Percentiles rank a stretch among this genome's conserved stretches.
Conservation (phyloP, 2,329 filamentous ascomycete species). For the Ceratocystis lukuohia region DNA sequence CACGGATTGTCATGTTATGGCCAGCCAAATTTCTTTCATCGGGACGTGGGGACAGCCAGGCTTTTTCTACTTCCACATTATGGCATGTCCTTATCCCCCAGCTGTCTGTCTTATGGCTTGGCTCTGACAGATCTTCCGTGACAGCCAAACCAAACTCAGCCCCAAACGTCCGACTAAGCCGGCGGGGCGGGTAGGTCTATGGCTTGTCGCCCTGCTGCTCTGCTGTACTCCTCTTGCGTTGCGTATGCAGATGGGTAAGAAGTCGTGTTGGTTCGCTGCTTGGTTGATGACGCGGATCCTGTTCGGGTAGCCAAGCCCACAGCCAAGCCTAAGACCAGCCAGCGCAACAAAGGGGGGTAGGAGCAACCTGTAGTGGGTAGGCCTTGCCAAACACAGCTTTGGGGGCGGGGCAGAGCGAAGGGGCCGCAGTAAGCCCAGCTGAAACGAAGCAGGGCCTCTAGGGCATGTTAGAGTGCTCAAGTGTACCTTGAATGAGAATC, state of each 20-base stretch:
- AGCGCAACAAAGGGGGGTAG: background rate
- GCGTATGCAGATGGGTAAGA: background rate
- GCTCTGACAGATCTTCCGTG: background rate
- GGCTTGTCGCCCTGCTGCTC: background rate
- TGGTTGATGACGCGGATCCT: background rate
- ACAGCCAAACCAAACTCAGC: background rate
- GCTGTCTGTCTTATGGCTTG: background rate
- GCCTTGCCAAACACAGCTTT: background rate
- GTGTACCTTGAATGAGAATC: background rate
- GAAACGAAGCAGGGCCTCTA: constrained; percentile 1
- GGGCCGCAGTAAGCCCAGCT: background rate
- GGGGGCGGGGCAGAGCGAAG: background rate
- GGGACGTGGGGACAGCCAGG: background rate
- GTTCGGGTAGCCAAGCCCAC: background rate
- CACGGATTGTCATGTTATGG: background rate
- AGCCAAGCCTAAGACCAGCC: background rate
- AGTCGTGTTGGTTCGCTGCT: background rate
- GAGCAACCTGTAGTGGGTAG: background rate
- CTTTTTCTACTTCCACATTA: background rate
- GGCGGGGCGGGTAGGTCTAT: background rate
- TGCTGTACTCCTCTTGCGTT: background rate
- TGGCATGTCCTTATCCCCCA: background rate
- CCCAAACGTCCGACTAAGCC: constrained; percentile 2
- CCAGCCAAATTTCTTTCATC: background rate
- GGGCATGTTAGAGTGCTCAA: background rate